Percentiles rank a stretch among this genome's conserved stretches.
Evolutionary conservation across 192 early-diverging fungal species (phyloP).

Genomic region (Mortierella hygrophila): DNA sequence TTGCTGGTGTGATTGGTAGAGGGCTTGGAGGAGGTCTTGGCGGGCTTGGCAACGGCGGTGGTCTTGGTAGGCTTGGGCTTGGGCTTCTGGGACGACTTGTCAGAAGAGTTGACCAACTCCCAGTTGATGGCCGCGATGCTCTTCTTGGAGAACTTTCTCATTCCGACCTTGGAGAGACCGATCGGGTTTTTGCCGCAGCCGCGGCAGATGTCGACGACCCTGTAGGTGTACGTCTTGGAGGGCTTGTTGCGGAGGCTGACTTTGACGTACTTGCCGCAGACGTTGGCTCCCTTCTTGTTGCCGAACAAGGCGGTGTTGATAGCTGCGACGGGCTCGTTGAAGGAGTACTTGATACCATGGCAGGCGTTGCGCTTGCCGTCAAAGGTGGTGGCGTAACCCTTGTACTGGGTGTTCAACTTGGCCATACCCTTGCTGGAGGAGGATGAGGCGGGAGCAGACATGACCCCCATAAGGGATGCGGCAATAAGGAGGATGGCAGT

Average conservation of each 20-base stretch:
- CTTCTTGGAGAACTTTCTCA: constrained; percentile 11
- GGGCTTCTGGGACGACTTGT: background rate
- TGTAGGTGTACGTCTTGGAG: constrained; percentile 13
- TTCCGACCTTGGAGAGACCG: constrained; percentile 17
- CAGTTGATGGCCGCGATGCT: constrained; percentile 23
- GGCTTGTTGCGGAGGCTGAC: constrained; percentile 18
- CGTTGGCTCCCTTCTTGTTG: background rate
- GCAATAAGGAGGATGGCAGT: constrained; percentile 11
- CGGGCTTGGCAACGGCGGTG: background rate
- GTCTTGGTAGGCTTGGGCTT: background rate
- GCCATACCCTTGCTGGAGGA: background rate
- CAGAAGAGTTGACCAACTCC: constrained; percentile 12
- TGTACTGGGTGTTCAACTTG: constrained; percentile 12
- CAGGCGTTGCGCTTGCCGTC: constrained; percentile 23
- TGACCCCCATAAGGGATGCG: constrained; percentile 27
- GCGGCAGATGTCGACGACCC: constrained; percentile 34
- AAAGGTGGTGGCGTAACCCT: constrained; percentile 23
- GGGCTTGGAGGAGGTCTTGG: constrained; percentile 1
- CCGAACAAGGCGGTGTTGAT: constrained; percentile 28
- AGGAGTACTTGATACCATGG: constrained; percentile 34
- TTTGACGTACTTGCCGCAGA: constrained; percentile 41
- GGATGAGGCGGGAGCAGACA: constrained; percentile 16
- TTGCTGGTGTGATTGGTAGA: background rate
- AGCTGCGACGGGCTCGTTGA: constrained; percentile 32
- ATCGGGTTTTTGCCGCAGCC: constrained; percentile 26